Evolutionary conservation across 352 stramenopile genomes (phyloP), one percentile per base, ranked within the genome.

Genomic region (Phytopythium mirpurense): DNA sequence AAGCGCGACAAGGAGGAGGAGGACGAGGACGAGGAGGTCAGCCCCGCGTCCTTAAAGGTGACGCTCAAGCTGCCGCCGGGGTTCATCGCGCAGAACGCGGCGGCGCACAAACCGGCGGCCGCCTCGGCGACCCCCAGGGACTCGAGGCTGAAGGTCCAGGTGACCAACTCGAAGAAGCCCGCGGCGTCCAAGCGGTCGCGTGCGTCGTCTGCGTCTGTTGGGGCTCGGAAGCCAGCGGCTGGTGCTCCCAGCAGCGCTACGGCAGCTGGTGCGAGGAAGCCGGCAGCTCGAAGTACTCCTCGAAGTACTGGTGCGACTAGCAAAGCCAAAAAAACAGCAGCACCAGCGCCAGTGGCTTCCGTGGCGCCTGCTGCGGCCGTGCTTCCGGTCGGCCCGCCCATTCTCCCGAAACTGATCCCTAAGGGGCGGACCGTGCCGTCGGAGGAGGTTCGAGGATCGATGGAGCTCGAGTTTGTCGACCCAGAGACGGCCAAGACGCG

Each of bases 381-480:
- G 19, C 11, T 51, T 27, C 51, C 51, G 5, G 18, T 47, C 41
- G 61, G 54, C 19, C 55, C 60, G 44, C 45, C 65, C 5, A 79
- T 89, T 47, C 47, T 86, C 46, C 41, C 57, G 4, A 84, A 90
- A 27, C 36, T 88, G 32, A 82, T 88, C 44, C 75, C 80, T n/a
- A 77, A 45, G 18, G 77, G 75, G 1, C 63, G 66, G 14, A 90
- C 80, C 19, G 62, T 88, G 7, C 73, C 73, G 36, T 47, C 52
- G n/a, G 70, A 65, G 21, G 81, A 91, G 58, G 43, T 89, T 47
- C 67, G 81, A 14, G 81, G 81, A 24, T 69, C 68, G 48, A 79
- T 65, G 51, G 78, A 91, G 54, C 48, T 91, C 2, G 61, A 67
- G 21, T 62, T 89, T 21, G 57, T 80, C 21, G 67, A 72, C 21